A percentile compares a stretch with the other conserved stretches of the same genome.
These are phyloP conservation scores for Lachnellula subtilissima DNA, from an alignment of 2,329 filamentous ascomycete species.

Conservation along the genomic window DNA sequence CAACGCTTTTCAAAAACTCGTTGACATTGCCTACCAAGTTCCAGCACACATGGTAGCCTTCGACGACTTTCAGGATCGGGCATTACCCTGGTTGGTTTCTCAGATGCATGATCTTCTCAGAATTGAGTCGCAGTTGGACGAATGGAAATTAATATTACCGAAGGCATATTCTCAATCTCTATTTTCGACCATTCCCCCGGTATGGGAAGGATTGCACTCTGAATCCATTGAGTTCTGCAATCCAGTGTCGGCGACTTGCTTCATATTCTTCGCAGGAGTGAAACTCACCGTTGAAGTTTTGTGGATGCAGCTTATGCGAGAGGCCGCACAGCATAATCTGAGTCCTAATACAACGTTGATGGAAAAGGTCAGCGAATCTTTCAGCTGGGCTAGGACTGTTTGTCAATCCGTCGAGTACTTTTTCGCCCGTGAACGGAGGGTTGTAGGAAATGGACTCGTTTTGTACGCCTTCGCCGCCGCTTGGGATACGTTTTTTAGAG, in stretches of 20 bases:
- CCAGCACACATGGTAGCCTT: constrained; percentile 13
- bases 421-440: constrained; percentile 4
- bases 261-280: constrained; percentile 8
- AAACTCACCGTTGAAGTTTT: constrained; percentile 8
- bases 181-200: constrained; percentile 1
- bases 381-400: constrained; percentile 11
- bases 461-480: constrained; percentile 12
- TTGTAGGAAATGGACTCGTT: constrained; percentile 3
- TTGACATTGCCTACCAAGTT: constrained; percentile 13
- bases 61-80: constrained; percentile 2
- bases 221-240: constrained; percentile 9
- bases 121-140: constrained; percentile 6
- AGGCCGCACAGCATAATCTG: constrained; percentile 5
- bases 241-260: constrained; percentile 4
- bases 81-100: background rate
- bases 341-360: constrained; percentile 4
- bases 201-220: constrained; percentile 8
- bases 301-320: constrained; percentile 4
- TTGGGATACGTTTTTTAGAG: constrained; percentile 10
- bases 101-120: constrained; percentile 8
- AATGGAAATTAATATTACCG: constrained; percentile 9
- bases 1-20: constrained; percentile 3
- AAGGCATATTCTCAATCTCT: constrained; percentile 4
- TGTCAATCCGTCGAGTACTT: constrained; percentile 16
- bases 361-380: constrained; percentile 3